Evolutionary conservation across 441 rosid species (phyloP), one percentile per base, ranked within the genome.

Genomic region (Francoa sonchifolia): DNA sequence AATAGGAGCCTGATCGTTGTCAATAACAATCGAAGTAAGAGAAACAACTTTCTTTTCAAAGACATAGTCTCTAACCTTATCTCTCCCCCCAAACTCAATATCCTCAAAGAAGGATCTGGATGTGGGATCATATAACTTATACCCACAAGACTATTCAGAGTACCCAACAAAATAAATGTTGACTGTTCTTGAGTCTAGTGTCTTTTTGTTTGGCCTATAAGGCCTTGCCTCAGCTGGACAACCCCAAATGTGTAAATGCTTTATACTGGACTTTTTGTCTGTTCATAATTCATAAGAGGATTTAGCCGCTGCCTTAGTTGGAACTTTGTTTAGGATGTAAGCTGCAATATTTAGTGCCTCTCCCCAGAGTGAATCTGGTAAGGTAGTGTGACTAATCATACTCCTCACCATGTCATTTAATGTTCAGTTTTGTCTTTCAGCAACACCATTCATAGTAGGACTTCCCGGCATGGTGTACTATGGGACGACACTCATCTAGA

Each of bases 361-460:
- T n/a, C 0, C 34, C 4, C 10, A 3, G 13, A 31, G 35, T 11
- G 13, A 31, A 4, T 31, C 35, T 31, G 11, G 35, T 31, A 31
- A 31, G 11, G 6, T 4, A 31, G 13, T 4, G 10, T 31, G 35
- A 31, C 6, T 11, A 26, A 26, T 26, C 29, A 26, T 26, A 11
- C 40, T 17, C 39, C 18, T 11, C 8, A 11, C 39, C 6, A 36
- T 36, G 21, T 19, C 43, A 12, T 8, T 39, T 21, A n/a, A 19
- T 8, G 12, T 17, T 19, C 43, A 7, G 26, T 3, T 17, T 8
- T 2, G 25, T 7, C 12, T 17, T 4, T 21, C 23, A 4, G 13
- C 27, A 7, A 39, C 35, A 31, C 35, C 35, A 31, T 31, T 39
- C 43, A 39, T 4, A 19, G 9, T 17, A 39, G 23, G 43, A n/a